Evolutionary conservation across 768 basidiomycete species (phyloP), one percentile per base, ranked within the genome.

Genomic region (Pleurotus djamor): DNA sequence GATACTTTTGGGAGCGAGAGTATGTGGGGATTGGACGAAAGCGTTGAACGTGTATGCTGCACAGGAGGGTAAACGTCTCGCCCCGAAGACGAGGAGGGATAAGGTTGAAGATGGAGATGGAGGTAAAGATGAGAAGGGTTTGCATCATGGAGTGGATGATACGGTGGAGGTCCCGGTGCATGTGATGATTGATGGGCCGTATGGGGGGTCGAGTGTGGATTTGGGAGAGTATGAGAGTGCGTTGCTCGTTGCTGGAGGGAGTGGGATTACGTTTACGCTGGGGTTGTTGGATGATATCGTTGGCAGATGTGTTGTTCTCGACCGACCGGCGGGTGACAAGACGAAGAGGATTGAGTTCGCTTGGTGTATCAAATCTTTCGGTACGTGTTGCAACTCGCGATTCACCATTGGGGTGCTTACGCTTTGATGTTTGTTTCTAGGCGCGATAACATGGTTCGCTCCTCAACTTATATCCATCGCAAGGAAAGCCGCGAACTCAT

Each of bases 101-200:
- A 28, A 28, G 21, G 21, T 28, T 28, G 21, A 28, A 1, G 21
- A 28, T 28, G 21, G 21, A 28, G 3, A 28, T 28, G 21, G 21
- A 28, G n/a, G n/a, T n/a, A n/a, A n/a, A n/a, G 21, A 28, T 28
- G 21, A 28, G 21, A 28, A 28, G 21, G 21, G 21, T 28, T 28
- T 28, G 3, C 21, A 28, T 28, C 21, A 28, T 28, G 21, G 21
- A 1, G 21, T 28, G 21, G 21, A 28, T 28, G 21, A 28, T 28
- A 28, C 3, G 21, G 21, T 28, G 21, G 67, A 65, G 47, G 68
- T 74, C 4, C 77, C 74, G 0, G 80, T 90, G 1, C 86, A 86
- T 21, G 88, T 94, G 37, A 85, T 94, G 80, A 66, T 96, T 48
- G 93, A 94, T 59, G 94, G 94, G 1, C 93, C 94, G 0, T 95